Conservation (phyloP, 2,329 filamentous ascomycete species). For the Venturia effusa region DNA sequence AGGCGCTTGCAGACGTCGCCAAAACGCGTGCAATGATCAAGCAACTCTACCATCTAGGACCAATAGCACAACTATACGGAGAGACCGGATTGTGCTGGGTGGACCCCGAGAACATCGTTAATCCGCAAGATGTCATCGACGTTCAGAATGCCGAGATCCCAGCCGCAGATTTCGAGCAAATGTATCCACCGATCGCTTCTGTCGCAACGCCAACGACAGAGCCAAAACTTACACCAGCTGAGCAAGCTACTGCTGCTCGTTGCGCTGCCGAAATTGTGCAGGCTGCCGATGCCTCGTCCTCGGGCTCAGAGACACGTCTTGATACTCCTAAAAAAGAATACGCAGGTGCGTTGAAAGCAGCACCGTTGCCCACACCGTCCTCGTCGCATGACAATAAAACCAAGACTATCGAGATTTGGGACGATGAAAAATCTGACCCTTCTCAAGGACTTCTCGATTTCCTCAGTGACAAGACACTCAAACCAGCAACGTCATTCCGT, state of each 20-base stretch:
- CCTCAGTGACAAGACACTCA: neutral
- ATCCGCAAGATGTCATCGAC: neutral
- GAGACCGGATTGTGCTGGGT: neutral
- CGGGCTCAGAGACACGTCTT: neutral
- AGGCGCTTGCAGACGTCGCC: neutral
- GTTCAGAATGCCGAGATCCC: neutral
- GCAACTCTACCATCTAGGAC: neutral
- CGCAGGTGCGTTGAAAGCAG: neutral
- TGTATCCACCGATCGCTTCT: neutral
- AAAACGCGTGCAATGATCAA: neutral
- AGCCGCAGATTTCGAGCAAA: neutral
- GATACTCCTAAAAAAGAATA: neutral
- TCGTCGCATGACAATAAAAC: neutral
- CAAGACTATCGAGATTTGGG: neutral
- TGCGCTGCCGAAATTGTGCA: too few relatives aligned
- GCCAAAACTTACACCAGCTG: neutral
- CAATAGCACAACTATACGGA: neutral
- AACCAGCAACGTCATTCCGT: constrained; percentile 15
- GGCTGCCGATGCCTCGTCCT: neutral
- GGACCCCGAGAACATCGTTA: neutral
- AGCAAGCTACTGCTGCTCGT: neutral
- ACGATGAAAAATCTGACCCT: neutral
- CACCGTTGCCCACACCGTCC: neutral
- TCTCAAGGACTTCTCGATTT: constrained; percentile 3
- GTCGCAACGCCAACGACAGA: neutral